phyloP scores from a whole-genome alignment of 305 asterid genomes.

The Fraxinus dipetala region DNA sequence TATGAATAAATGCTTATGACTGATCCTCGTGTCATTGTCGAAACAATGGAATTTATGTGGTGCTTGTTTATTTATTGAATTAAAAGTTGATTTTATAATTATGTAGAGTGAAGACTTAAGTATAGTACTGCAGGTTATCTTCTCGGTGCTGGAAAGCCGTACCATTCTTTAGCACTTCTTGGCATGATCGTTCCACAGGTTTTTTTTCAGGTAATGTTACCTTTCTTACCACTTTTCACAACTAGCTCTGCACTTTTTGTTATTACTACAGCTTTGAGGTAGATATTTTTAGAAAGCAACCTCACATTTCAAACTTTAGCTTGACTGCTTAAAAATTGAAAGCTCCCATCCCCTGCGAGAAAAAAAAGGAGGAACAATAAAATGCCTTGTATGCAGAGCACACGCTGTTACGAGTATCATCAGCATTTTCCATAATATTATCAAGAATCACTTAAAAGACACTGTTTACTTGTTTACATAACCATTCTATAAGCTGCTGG shows the following conservation, averaged over 20 bases:
- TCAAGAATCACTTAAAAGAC: too few species aligned
- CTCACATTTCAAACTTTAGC: neutral
- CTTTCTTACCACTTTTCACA: neutral
- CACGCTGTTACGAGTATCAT: neutral
- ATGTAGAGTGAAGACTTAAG: neutral
- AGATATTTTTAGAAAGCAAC: too few species aligned
- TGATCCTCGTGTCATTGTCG: neutral
- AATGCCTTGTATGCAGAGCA: neutral
- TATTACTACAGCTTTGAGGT: neutral
- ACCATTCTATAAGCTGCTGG: neutral
- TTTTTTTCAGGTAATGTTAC: conserved; percentile 73
- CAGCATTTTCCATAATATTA: too few species aligned
- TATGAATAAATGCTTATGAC: neutral
- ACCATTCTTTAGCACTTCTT: conserved; percentile 75
- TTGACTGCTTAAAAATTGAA: neutral
- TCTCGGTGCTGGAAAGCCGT: conserved; percentile 80
- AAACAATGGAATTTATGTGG: neutral
- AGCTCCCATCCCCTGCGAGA: too few species aligned
- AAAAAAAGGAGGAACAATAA: too few species aligned
- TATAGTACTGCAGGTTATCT: conserved; percentile 61
- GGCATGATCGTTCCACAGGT: conserved; percentile 83
- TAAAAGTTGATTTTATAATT: neutral
- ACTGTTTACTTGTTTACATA: neutral
- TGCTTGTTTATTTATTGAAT: too few species aligned
- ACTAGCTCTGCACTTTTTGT: neutral